phyloP scores from a whole-genome alignment of 495 filamentous ascomycete genomes.

The Tuber microsphaerosporum region DNA sequence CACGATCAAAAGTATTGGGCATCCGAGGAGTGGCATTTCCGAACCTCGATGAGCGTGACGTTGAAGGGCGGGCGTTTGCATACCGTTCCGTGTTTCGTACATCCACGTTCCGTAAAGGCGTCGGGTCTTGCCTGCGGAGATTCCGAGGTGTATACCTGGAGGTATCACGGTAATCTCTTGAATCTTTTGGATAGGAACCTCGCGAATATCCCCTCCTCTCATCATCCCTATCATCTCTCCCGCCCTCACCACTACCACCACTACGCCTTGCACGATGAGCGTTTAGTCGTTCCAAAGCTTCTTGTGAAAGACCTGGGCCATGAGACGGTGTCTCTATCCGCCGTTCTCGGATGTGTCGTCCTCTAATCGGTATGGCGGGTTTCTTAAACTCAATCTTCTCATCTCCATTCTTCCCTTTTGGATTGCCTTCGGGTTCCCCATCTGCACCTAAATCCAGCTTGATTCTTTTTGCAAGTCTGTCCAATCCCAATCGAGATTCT shows the following conservation, averaged over 20 bases:
- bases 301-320: slow-evolving; percentile 34
- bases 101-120: slow-evolving; percentile 28
- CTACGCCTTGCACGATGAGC: slow-evolving; percentile 35
- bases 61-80: slow-evolving; percentile 38
- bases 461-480: slow-evolving; percentile 40
- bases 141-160: slow-evolving; percentile 37
- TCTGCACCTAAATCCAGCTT: slow-evolving; percentile 39
- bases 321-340: slow-evolving; percentile 40
- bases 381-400: slow-evolving; percentile 41
- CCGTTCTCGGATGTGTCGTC: slow-evolving; percentile 36
- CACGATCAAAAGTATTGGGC: slow-evolving; percentile 33
- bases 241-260: slow-evolving; percentile 21
- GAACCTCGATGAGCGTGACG: slow-evolving; percentile 32
- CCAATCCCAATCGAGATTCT: slow-evolving; percentile 36
- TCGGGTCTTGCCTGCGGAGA: slow-evolving; percentile 38
- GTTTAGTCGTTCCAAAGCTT: slow-evolving; percentile 35
- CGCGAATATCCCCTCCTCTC: slow-evolving; percentile 16
- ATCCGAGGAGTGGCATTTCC: slow-evolving; percentile 39
- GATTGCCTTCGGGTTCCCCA: slow-evolving; percentile 17
- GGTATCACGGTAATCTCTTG: slow-evolving; percentile 22
- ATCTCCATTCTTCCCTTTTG: slow-evolving; percentile 4
- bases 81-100: slow-evolving; percentile 18
- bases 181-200: slow-evolving; percentile 10
- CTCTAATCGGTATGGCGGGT: slow-evolving; percentile 31
- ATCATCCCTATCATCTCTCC: slow-evolving; percentile 7